Base-by-base conservation (phyloP, 768 basidiomycete species). In the Mycena venus region DNA sequence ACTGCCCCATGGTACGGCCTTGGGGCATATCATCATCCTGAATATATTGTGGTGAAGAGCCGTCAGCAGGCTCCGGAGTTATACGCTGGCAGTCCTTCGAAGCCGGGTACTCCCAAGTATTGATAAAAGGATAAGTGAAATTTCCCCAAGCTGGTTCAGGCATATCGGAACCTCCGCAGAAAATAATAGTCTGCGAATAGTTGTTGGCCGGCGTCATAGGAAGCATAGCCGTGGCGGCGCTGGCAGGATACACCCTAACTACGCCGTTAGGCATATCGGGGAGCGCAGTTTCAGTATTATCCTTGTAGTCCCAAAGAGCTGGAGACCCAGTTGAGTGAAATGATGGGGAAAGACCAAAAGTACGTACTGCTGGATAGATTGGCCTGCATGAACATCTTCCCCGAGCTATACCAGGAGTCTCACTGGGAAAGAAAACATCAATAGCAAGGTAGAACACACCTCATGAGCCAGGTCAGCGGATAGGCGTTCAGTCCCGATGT, bases 1-100 rank as follows among this genome's bases (percentile, higher is more conserved):
- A 96, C 80, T 96, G 95, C 14, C 96, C 95, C 97, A 99, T 99
- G 34, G 94, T 95, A n/a, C 96, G 90, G 0, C 92, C 91, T 70
- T 91, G 88, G 10, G 90, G 85, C 88, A 97, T 90, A 70, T 91
- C 83, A 75, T 97, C 96, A 72, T 96, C 96, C 76, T 94, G 89
- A 7, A 86, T 83, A 80, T 95, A 95, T 0, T 75, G 82, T 0
- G 92, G 87, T 0, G 87, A 38, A 3, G 92, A 91, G 8, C 93
- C 93, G 66, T 93, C 93, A 5, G 81, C 82, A 58, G 95, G 95
- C 80, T 98, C 96, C 0, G 98, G 97, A 0, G 94, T 96, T 78
- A 99, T 93, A 32, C 93, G 89, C 71, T 95, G 94, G 81, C 94
- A 96, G 79, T 94, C 93, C 19, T 82, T 77, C 3, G 93, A 93